Evolutionary conservation across 148 eudicot species (phyloP).

Genomic region (Suaeda aralocaspica): DNA sequence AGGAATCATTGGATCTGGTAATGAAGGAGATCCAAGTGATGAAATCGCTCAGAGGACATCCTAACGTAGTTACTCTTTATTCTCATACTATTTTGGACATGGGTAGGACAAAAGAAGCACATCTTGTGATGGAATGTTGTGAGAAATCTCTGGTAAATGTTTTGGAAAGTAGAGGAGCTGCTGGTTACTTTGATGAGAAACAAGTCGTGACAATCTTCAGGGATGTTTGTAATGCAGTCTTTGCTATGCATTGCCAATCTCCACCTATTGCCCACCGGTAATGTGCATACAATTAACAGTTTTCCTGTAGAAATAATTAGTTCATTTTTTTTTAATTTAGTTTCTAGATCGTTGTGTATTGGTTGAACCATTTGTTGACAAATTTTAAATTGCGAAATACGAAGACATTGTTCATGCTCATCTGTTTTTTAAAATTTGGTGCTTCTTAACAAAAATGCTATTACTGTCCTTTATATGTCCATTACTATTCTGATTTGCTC

Average conservation of each 20-base stretch:
- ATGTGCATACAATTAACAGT: constrained; percentile 7
- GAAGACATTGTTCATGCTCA: not conserved
- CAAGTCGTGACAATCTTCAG: constrained; percentile 72
- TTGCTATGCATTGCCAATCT: constrained; percentile 95
- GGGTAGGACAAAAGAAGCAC: constrained; percentile 93
- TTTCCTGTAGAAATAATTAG: not conserved
- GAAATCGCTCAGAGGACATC: constrained; percentile 90
- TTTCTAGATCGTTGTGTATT: not conserved
- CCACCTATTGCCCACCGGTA: constrained; percentile 99
- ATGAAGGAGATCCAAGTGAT: constrained; percentile 84
- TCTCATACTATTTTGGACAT: constrained; percentile 70
- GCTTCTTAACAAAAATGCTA: not conserved
- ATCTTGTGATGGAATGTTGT: constrained; percentile 91
- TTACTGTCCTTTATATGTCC: not conserved
- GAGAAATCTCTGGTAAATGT: constrained; percentile 86
- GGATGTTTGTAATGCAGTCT: constrained; percentile 93
- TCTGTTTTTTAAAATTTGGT: not conserved
- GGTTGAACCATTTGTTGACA: not conserved
- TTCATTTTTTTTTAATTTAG: not conserved
- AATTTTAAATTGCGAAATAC: not conserved
- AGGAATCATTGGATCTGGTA: constrained; percentile 78
- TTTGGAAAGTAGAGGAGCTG: constrained; percentile 86
- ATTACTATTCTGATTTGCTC: constrained; percentile 4
- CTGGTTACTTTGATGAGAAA: constrained; percentile 85
- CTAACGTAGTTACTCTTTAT: constrained; percentile 72